Base-by-base conservation (phyloP, 495 filamentous ascomycete genomes). In the Podospora appendiculata region DNA sequence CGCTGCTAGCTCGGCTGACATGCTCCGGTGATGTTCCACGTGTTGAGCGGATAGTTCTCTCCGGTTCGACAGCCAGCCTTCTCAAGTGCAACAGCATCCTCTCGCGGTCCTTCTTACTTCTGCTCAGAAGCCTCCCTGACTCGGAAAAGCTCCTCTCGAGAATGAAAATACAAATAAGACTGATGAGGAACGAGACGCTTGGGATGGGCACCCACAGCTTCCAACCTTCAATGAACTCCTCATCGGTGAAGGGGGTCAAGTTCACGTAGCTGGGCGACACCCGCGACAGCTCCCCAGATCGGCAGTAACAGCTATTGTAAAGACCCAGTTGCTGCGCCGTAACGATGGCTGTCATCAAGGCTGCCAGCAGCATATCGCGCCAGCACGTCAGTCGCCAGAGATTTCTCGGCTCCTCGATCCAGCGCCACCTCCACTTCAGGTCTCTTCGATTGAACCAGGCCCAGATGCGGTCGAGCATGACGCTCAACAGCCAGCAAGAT, bases 261-360 rank as follows among this genome's bases (percentile, higher is more conserved):
- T 55, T 55, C 32, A 55, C 52, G 32, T 55, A 55, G 40, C 47
- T 50, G 12, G n/a, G 32, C 25, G 6, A 19, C 16, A 32, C 39
- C 8, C 35, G 39, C 32, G 45, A 36, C 32, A 55, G 39, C 47
- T 49, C 39, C 1, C 52, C 52, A 5, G 52, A 49, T 1, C 52
- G 45, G 41, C 52, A 55, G 16, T 14, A 55, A 32, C 52, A 55
- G 40, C 46, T 49, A 33, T 55, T 55, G n/a, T 49, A 55, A 2
- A 55, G 41, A 7, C 52, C 52, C 1, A 55, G 32, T 12, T 55
- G 52, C 25, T 49, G 46, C 32, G 46, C 46, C 8, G 34, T 32
- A 4, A 55, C 34, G 39, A 55, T 55, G 3, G 50, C 8, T 2
- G 34, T 33, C n/a, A 50, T 55, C 14, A 50, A 44, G 0, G 19